These are phyloP conservation scores for Ambrosiella cleistominuta DNA, from an alignment of 2,329 filamentous ascomycete species.

Conservation along the genomic window DNA sequence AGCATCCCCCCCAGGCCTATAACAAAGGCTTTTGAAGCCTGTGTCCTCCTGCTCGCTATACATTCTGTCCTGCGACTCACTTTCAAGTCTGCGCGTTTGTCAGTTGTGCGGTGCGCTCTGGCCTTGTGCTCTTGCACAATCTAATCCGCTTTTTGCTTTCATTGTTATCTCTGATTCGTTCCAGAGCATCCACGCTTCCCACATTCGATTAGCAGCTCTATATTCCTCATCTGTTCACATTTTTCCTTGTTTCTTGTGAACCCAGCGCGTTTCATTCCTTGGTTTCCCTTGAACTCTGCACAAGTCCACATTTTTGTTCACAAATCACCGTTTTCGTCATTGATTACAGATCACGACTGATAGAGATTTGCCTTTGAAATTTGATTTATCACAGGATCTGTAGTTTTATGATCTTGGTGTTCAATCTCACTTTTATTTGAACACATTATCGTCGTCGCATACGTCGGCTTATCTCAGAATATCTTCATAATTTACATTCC, in stretches of 20 bases:
- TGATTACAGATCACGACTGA: not conserved
- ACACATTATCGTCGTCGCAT: too few relatives aligned
- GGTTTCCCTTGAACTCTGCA: not conserved
- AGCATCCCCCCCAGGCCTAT: not conserved
- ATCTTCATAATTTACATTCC: too few relatives aligned
- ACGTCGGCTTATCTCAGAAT: too few relatives aligned
- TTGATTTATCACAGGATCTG: too few relatives aligned
- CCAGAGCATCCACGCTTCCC: not conserved
- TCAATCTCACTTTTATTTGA: too few relatives aligned
- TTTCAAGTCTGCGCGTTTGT: not conserved
- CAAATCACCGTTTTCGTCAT: not conserved
- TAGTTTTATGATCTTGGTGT: too few relatives aligned
- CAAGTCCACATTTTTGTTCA: not conserved
- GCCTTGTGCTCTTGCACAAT: not conserved
- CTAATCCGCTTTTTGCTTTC: not conserved
- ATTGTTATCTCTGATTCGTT: conserved; percentile 1
- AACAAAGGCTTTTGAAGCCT: not conserved
- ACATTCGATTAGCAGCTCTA: not conserved
- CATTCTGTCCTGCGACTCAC: not conserved
- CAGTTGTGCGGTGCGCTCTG: conserved; percentile 1
- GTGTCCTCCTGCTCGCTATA: not conserved
- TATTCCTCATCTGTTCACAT: not conserved
- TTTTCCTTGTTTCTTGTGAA: not conserved
- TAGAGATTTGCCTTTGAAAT: too few relatives aligned
- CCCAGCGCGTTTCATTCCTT: conserved; percentile 4